phyloP scores from a whole-genome alignment of 2,329 filamentous ascomycete species.

The Herpotrichia juniperi region DNA sequence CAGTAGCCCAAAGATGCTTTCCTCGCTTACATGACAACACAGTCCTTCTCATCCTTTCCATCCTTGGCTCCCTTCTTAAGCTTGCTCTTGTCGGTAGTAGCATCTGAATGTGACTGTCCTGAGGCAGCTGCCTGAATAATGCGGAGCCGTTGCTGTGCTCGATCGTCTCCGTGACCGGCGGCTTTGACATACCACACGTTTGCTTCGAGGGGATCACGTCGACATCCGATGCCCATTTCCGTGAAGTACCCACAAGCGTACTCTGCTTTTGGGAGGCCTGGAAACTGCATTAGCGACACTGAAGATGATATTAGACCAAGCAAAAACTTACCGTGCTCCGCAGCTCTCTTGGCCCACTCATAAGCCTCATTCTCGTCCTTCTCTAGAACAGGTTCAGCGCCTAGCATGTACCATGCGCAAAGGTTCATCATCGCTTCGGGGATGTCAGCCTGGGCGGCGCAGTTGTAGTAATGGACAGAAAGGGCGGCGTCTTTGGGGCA shows the following conservation, averaged over 20 bases:
- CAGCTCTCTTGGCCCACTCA: slow-evolving; percentile 90
- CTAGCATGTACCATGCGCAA: slow-evolving; percentile 98
- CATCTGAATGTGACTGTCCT: slow-evolving; percentile 48
- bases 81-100: slow-evolving; percentile 30
- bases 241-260: slow-evolving; percentile 97
- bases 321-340: slow-evolving; percentile 82
- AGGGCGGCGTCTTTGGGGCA: slow-evolving; percentile 91
- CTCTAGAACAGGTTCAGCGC: slow-evolving; percentile 87
- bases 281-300: slow-evolving; percentile 18
- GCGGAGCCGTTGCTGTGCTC: slow-evolving; percentile 83
- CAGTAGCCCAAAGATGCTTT: slow-evolving; percentile 2
- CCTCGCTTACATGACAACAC: slow-evolving; percentile 42
- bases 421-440: slow-evolving; percentile 95
- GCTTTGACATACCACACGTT: slow-evolving; percentile 99
- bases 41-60: slow-evolving; percentile 23
- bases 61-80: slow-evolving; percentile 34
- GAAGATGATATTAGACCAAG: not conserved
- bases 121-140: slow-evolving; percentile 85
- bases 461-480: slow-evolving; percentile 97
- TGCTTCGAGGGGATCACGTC: slow-evolving; percentile 90
- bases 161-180: slow-evolving; percentile 87
- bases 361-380: slow-evolving; percentile 97
- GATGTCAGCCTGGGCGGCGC: slow-evolving; percentile 83
- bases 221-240: slow-evolving; percentile 96
- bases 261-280: slow-evolving; percentile 74